A percentile compares a stretch with the other conserved stretches of the same genome.
These are phyloP conservation scores for Colletotrichum tofieldiae DNA, from an alignment of 2,329 filamentous ascomycete genomes.

Conservation along the genomic window DNA sequence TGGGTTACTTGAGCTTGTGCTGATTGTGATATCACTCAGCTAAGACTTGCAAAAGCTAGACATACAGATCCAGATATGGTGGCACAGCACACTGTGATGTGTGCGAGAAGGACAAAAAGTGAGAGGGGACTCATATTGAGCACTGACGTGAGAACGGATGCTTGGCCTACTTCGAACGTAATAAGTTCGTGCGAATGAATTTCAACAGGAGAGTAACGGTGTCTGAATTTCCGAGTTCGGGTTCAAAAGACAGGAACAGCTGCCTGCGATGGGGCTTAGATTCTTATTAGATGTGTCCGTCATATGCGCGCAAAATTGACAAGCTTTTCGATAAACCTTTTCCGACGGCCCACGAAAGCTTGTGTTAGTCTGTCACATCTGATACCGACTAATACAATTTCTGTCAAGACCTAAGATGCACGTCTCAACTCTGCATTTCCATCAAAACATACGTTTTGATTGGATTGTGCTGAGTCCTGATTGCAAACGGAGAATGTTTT, in stretches of 20 bases:
- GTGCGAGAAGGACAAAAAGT: not conserved
- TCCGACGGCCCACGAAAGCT: not conserved
- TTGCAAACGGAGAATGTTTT: too few relatives aligned
- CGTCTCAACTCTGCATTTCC: too few relatives aligned
- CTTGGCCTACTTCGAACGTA: not conserved
- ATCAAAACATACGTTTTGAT: too few relatives aligned
- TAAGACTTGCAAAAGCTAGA: not conserved
- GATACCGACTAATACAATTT: too few relatives aligned
- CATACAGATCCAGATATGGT: not conserved
- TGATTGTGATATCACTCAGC: fast-evolving
- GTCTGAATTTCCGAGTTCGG: not conserved
- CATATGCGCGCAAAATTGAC: too few relatives aligned
- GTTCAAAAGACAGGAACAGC: not conserved
- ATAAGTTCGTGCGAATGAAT: not conserved
- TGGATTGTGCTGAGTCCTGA: too few relatives aligned
- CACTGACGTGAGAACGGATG: too few relatives aligned
- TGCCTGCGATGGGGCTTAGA: not conserved
- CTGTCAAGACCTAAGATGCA: too few relatives aligned
- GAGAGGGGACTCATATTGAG: not conserved
- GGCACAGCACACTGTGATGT: not conserved
- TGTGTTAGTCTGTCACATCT: not conserved
- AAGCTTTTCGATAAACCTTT: not conserved
- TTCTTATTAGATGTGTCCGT: not conserved
- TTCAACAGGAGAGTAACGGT: fast-evolving
- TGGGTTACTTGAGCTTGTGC: not conserved